Percentiles rank a stretch among this genome's conserved stretches.
These are phyloP conservation scores for Areca catechu DNA, from an alignment of 176 grass and related monocot species.

Conservation along the genomic window DNA sequence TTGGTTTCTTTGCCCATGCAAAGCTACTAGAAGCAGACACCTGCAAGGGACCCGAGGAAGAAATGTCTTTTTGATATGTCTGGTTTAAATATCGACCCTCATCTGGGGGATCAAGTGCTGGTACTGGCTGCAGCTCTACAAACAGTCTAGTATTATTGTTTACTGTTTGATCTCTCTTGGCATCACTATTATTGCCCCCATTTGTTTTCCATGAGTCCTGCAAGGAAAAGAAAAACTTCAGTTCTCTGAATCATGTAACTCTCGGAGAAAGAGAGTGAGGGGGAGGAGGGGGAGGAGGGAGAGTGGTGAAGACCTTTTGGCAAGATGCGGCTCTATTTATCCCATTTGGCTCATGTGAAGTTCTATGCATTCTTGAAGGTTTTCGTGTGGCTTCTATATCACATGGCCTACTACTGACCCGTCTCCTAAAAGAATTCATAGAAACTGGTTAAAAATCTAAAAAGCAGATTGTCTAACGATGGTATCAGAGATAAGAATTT, in stretches of 20 bases:
- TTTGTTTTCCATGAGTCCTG: slow-evolving; percentile 1
- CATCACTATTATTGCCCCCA: neutral
- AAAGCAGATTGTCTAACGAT: no score
- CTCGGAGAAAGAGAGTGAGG: neutral
- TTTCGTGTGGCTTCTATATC: slow-evolving; percentile 4
- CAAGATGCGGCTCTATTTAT: slow-evolving; percentile 5
- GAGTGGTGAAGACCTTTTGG: slow-evolving; percentile 28
- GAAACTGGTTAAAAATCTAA: no score
- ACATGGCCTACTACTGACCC: slow-evolving; percentile 10
- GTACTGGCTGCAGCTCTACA: slow-evolving; percentile 35
- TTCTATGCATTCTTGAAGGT: slow-evolving; percentile 7
- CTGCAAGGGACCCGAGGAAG: slow-evolving; percentile 29
- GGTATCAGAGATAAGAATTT: no score
- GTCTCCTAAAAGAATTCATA: slow-evolving; percentile 18
- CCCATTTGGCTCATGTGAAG: slow-evolving; percentile 13
- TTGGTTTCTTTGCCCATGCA: slow-evolving; percentile 60
- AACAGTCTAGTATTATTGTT: slow-evolving; percentile 28
- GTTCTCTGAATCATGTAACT: no score
- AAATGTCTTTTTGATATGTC: slow-evolving; percentile 13
- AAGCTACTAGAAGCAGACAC: slow-evolving; percentile 49
- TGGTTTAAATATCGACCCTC: slow-evolving; percentile 16
- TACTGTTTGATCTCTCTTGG: slow-evolving; percentile 14
- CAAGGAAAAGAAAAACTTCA: neutral
- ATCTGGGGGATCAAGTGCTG: slow-evolving; percentile 27
- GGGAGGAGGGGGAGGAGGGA: slow-evolving; percentile 4